phyloP scores from a whole-genome alignment of 106 monocot species.

The Phalaenopsis aphrodite region DNA sequence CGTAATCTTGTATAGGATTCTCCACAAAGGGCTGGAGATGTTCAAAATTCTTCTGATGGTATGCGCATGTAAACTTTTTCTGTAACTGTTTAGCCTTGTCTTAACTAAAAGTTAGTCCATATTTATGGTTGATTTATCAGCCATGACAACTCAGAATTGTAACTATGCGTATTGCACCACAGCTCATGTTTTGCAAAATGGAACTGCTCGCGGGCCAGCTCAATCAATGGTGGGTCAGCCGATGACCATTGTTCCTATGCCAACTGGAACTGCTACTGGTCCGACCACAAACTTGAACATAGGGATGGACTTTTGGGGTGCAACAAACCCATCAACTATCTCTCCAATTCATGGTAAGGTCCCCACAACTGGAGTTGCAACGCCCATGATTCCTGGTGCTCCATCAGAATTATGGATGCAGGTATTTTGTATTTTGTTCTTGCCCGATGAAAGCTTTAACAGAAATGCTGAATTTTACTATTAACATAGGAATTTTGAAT shows the following conservation, averaged over 20 bases:
- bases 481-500: neutral
- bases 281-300: constrained; percentile 79
- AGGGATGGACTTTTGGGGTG: constrained; percentile 75
- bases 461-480: neutral
- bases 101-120: constrained; percentile 3
- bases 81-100: neutral
- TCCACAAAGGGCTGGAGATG: constrained; percentile 40
- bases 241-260: constrained; percentile 37
- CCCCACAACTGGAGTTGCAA: constrained; percentile 22
- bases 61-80: constrained; percentile 4
- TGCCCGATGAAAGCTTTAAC: neutral
- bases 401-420: constrained; percentile 34
- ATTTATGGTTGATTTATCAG: constrained; percentile 12
- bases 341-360: constrained; percentile 32
- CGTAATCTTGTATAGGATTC: constrained; percentile 52
- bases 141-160: constrained; percentile 41
- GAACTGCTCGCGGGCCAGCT: constrained; percentile 26
- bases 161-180: constrained; percentile 20
- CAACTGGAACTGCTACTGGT: constrained; percentile 25
- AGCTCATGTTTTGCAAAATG: constrained; percentile 46
- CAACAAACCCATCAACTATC: constrained; percentile 27
- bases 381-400: constrained; percentile 27
- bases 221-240: constrained; percentile 31
- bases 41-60: constrained; percentile 61
- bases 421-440: constrained; percentile 8